Evolutionary conservation across 2,329 filamentous ascomycete species (phyloP).

Genomic region (Scopulariopsis brevicaulis): DNA sequence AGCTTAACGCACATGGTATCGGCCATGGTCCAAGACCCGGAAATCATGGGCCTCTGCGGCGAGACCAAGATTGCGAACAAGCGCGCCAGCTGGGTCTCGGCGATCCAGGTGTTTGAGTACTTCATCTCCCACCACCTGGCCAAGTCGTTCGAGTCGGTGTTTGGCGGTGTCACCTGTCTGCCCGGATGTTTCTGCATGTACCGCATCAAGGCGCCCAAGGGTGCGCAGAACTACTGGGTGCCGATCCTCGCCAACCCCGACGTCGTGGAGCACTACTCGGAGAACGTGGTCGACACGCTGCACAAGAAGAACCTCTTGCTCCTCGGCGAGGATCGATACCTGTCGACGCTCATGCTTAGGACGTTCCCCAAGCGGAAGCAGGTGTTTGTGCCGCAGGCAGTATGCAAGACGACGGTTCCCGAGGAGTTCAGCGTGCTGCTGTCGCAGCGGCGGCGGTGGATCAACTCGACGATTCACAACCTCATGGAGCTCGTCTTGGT

Average conservation of each 20-base stretch:
- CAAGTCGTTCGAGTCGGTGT: conserved; percentile 96
- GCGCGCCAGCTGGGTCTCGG: conserved; percentile 84
- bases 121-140: conserved; percentile 97
- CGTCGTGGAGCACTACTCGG: conserved; percentile 97
- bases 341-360: conserved; percentile 94
- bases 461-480: conserved; percentile 98
- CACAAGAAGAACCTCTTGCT: conserved; percentile 95
- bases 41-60: conserved; percentile 97
- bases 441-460: conserved; percentile 94
- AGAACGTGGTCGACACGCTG: conserved; percentile 95
- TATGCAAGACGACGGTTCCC: conserved; percentile 96
- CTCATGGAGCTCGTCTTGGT: conserved; percentile 95
- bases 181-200: conserved; percentile 99
- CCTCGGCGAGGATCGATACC: conserved; percentile 86
- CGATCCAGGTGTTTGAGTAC: conserved; percentile 99
- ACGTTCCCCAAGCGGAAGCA: conserved; percentile 99
- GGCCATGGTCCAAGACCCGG: conserved; percentile 97
- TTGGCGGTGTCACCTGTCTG: conserved; percentile 96
- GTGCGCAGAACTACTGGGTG: conserved; percentile 98
- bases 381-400: conserved; percentile 94
- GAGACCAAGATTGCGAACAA: conserved; percentile 99
- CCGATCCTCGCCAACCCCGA: conserved; percentile 97
- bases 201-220: conserved; percentile 97
- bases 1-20: conserved; percentile 97
- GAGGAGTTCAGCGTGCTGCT: conserved; percentile 86